Conservation (phyloP, 1,284 basidiomycete genomes). For the Vanrija pseudolonga region DNA sequence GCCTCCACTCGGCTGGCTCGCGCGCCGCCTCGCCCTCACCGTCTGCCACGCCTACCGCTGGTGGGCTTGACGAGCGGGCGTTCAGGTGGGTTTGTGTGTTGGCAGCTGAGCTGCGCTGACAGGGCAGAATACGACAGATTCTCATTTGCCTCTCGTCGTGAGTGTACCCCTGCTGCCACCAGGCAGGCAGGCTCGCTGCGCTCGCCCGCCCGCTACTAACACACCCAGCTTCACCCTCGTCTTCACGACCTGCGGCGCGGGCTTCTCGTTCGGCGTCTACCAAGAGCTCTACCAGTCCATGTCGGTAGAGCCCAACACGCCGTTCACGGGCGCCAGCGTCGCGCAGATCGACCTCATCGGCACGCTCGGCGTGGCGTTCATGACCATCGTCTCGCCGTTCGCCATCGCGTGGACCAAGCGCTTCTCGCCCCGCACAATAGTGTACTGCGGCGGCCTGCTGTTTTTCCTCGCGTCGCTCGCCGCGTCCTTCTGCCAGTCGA, state of each 20-base stretch:
- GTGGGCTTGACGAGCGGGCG: no score
- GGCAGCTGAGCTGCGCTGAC: no score
- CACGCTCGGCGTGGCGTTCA: conserved; percentile 28
- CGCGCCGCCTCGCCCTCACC: no score
- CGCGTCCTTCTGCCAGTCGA: conserved; percentile 16
- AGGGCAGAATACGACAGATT: no score
- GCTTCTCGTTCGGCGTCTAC: conserved; percentile 36
- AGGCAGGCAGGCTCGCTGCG: no score
- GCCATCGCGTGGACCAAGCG: conserved; percentile 24
- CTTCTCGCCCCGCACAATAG: conserved; percentile 19
- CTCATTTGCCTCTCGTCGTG: no score
- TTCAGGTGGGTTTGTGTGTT: no score
- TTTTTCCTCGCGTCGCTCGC: conserved; percentile 18
- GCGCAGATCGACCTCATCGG: conserved; percentile 32
- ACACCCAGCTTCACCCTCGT: conserved; percentile 17
- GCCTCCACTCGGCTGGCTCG: no score
- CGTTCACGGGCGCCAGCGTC: conserved; percentile 23
- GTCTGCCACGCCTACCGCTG: no score
- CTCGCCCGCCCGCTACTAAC: conserved; percentile 13
- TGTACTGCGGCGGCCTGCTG: conserved; percentile 18
- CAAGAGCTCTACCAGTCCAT: conserved; percentile 33
- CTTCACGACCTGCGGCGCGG: conserved; percentile 32
- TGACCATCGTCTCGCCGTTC: conserved; percentile 25
- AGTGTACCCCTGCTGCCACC: no score
- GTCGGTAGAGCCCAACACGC: conserved; percentile 16